Percentiles rank a stretch among this genome's conserved stretches.
These are phyloP conservation scores for Paramecium primaurelia DNA, from an alignment of 73 alveolate species.

Conservation along the genomic window DNA sequence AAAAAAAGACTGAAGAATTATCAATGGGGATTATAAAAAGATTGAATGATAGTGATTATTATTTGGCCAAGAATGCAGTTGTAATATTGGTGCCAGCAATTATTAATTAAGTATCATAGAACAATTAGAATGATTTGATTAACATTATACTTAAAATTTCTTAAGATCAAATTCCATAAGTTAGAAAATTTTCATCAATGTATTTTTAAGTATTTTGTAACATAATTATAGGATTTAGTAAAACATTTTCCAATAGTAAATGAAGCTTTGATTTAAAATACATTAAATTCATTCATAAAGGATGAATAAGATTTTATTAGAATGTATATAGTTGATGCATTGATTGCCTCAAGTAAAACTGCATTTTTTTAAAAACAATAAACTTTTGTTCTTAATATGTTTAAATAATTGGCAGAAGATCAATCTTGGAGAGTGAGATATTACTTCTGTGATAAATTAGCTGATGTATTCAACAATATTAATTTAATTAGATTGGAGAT, in stretches of 20 bases:
- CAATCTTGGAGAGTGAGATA: conserved; percentile 57
- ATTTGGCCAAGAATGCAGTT: conserved; percentile 71
- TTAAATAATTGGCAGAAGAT: conserved; percentile 25
- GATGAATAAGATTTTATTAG: conserved; percentile 53
- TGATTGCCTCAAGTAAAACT: background rate
- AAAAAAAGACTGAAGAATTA: conserved; percentile 68
- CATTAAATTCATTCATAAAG: background rate
- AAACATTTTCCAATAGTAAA: conserved; percentile 5
- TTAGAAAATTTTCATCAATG: conserved; percentile 29
- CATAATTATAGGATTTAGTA: conserved; percentile 41
- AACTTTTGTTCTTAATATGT: background rate
- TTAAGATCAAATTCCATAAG: conserved; percentile 36
- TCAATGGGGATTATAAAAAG: conserved; percentile 65
- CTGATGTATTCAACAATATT: background rate
- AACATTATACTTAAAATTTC: background rate
- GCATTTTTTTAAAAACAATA: background rate
- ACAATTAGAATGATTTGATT: conserved; percentile 60
- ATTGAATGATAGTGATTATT: conserved; percentile 74
- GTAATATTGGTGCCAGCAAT: conserved; percentile 67
- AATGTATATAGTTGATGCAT: conserved; percentile 49
- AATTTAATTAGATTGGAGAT: conserved; percentile 3
- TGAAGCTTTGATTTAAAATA: background rate
- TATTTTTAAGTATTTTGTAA: conserved; percentile 22
- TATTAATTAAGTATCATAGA: conserved; percentile 65
- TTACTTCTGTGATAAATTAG: conserved; percentile 50